A percentile compares a stretch with the other conserved stretches of the same genome.
Evolutionary conservation across 2,329 filamentous ascomycete genomes (phyloP).

Genomic region (Ambrosiella beaveri): DNA sequence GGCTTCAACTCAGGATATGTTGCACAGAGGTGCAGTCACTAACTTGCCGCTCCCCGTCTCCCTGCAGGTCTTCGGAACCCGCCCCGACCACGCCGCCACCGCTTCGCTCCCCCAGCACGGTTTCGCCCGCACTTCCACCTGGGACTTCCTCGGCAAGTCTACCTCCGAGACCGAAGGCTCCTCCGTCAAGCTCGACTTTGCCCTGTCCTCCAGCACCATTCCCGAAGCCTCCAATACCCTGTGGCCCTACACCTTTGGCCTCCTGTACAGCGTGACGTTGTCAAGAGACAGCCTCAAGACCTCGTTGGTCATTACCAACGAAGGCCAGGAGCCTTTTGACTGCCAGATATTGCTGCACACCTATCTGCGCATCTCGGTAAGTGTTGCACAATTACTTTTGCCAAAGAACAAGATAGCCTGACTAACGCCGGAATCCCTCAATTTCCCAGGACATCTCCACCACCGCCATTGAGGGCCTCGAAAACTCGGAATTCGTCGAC

Average conservation of each 20-base stretch:
- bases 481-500: slow-evolving; percentile 61
- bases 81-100: slow-evolving; percentile 60
- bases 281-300: slow-evolving; percentile 59
- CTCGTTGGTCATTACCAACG: slow-evolving; percentile 73
- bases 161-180: slow-evolving; percentile 27
- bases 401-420: not conserved
- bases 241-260: slow-evolving; percentile 76
- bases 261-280: slow-evolving; percentile 86
- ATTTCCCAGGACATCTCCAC: slow-evolving; percentile 55
- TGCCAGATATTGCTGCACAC: slow-evolving; percentile 86
- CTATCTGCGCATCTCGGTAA: slow-evolving; percentile 66
- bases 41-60: not conserved
- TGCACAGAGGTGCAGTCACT: not conserved
- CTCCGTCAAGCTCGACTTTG: slow-evolving; percentile 90
- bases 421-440: not conserved
- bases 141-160: slow-evolving; percentile 88
- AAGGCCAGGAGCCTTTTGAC: slow-evolving; percentile 66
- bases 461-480: slow-evolving; percentile 57
- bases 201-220: slow-evolving; percentile 58
- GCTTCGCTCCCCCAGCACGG: slow-evolving; percentile 77
- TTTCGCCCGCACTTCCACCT: slow-evolving; percentile 74
- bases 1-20: not conserved
- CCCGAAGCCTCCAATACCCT: slow-evolving; percentile 48
- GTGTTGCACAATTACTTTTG: slow-evolving; percentile 17
- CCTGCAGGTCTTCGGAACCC: slow-evolving; percentile 64